Percentiles rank a stretch among this genome's conserved stretches.
Evolutionary conservation across 768 basidiomycete genomes (phyloP).

Genomic region (Brasilioporus rufonigricans): DNA sequence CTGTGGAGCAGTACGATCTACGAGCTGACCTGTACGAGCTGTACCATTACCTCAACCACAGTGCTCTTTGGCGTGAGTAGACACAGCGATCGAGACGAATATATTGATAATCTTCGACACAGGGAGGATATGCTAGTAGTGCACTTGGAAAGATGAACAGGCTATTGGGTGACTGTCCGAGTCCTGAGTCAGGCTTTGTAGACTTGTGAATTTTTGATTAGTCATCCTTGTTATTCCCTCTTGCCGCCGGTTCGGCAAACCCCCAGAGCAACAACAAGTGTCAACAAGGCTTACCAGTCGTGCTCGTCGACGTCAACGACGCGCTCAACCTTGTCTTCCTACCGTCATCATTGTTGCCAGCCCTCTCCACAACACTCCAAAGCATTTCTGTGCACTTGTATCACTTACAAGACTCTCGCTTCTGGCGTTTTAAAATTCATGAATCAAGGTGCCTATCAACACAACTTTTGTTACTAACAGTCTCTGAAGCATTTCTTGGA

Average conservation of each 20-base stretch:
- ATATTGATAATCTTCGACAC: not conserved
- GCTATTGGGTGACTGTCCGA: conserved; percentile 39
- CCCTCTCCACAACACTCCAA: not conserved
- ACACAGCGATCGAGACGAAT: not conserved
- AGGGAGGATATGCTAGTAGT: conserved; percentile 52
- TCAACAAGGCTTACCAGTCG: conserved; percentile 30
- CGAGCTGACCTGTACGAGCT: conserved; percentile 72
- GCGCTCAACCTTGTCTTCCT: conserved; percentile 14
- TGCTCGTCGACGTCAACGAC: conserved; percentile 19
- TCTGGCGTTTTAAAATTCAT: conserved; percentile 11
- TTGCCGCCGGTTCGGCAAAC: not conserved
- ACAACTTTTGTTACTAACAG: conserved; percentile 21
- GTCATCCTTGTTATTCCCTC: conserved; percentile 6
- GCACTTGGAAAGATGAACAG: conserved; percentile 47
- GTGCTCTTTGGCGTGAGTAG: conserved; percentile 69
- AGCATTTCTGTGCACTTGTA: not conserved
- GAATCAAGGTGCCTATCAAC: conserved; percentile 31
- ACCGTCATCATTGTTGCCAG: conserved; percentile 7
- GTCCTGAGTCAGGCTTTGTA: no score
- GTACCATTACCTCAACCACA: conserved; percentile 83
- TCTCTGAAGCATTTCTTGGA: conserved; percentile 39
- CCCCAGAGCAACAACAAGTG: conserved; percentile 14
- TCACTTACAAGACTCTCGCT: not conserved
- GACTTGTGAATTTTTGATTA: conserved; percentile 9
- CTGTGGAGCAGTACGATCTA: conserved; percentile 60